Evolutionary conservation across 2,329 filamentous ascomycete species (phyloP).

Genomic region (Xylariaceae sp.): DNA sequence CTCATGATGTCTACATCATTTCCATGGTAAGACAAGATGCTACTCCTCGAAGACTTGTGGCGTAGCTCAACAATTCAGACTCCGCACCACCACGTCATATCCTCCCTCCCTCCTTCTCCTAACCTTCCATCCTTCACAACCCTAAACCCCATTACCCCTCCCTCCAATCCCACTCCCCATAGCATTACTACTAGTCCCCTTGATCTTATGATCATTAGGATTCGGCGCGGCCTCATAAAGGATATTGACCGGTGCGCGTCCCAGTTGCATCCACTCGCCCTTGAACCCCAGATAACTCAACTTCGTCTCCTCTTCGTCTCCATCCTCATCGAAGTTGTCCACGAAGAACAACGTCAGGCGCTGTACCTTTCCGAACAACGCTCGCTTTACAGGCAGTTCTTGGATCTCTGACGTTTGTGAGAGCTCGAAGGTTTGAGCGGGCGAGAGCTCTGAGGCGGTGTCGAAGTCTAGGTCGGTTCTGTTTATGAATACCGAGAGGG

Average conservation of each 20-base stretch:
- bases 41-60: no score
- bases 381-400: constrained; percentile 76
- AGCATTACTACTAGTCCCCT: constrained; percentile 51
- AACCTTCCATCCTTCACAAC: no score
- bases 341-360: constrained; percentile 82
- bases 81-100: no score
- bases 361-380: constrained; percentile 81
- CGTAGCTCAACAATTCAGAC: no score
- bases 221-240: constrained; percentile 93
- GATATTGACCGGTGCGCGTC: constrained; percentile 77
- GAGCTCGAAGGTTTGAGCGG: constrained; percentile 72
- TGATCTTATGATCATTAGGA: constrained; percentile 75
- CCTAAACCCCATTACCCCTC: constrained; percentile 31
- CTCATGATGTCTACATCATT: no score
- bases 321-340: constrained; percentile 68
- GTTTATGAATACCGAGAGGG: constrained; percentile 85
- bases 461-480: constrained; percentile 81
- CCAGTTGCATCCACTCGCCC: constrained; percentile 87
- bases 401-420: constrained; percentile 78
- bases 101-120: background rate
- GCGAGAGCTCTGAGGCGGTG: constrained; percentile 62
- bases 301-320: constrained; percentile 74
- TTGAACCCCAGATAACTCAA: constrained; percentile 87
- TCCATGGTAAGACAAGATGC: no score
- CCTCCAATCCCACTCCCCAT: constrained; percentile 54